Conservation (phyloP, 2,329 filamentous ascomycete species). For the Monosporascus sp. region DNA sequence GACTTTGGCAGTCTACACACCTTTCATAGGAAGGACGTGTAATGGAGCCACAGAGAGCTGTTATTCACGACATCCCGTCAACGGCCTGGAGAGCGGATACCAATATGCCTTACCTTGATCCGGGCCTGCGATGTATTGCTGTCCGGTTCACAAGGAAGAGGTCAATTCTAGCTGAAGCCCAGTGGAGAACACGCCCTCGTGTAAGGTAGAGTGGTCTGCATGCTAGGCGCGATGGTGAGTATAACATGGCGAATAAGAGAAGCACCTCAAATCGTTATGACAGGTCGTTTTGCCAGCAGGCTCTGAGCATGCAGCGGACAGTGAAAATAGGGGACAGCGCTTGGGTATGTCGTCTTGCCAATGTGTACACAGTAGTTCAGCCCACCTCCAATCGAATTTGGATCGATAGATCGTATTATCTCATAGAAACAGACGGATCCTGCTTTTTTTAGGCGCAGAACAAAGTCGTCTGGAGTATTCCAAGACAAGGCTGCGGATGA, state of each 20-base stretch:
- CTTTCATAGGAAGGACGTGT: not conserved
- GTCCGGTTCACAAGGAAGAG: not conserved
- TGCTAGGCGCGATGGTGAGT: not conserved
- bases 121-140: not conserved
- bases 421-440: no score
- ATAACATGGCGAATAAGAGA: not conserved
- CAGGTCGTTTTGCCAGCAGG: not conserved
- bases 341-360: not conserved
- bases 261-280: not conserved
- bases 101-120: not conserved
- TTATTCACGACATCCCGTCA: not conserved
- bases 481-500: no score
- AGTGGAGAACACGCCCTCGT: not conserved
- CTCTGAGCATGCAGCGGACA: no score
- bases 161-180: not conserved
- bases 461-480: no score
- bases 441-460: no score
- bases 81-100: not conserved
- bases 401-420: no score
- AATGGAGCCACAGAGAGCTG: not conserved
- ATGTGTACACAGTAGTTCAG: no score
- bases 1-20: not conserved
- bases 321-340: not conserved
- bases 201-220: not conserved
- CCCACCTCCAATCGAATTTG: no score